Percentiles rank a stretch among this genome's conserved stretches.
These are phyloP conservation scores for Colletotrichum noveboracense DNA, from an alignment of 2,329 filamentous ascomycete species.

Conservation along the genomic window DNA sequence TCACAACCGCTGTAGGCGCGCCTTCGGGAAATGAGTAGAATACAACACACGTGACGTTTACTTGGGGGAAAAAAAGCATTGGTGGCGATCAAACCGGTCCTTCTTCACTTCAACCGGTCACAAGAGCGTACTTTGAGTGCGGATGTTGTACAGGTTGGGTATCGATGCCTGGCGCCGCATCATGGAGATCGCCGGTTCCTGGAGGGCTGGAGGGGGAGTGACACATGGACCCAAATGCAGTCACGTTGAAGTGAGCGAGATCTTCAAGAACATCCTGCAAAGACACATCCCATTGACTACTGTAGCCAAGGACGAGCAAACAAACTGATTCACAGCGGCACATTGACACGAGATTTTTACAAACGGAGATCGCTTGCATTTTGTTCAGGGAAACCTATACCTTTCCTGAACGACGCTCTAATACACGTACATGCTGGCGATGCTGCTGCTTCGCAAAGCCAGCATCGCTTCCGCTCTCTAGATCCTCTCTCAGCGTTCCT, in stretches of 20 bases:
- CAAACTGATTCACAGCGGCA: background rate
- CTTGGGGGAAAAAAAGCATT: background rate
- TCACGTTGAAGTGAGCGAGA: background rate
- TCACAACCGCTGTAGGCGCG: background rate
- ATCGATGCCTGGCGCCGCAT: background rate
- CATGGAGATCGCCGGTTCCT: background rate
- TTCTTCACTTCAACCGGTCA: background rate
- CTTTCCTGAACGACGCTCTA: slow-evolving; percentile 19
- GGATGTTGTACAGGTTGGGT: background rate
- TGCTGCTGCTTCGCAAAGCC: slow-evolving; percentile 5
- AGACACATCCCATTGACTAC: background rate
- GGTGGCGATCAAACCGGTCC: background rate
- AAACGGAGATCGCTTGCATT: slow-evolving; percentile 17
- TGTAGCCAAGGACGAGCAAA: background rate
- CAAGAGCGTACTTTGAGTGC: background rate
- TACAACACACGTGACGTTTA: background rate
- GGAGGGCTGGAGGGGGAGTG: background rate
- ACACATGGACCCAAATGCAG: background rate
- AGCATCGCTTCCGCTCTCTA: background rate
- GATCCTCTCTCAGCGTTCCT: background rate
- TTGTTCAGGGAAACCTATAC: slow-evolving; percentile 1
- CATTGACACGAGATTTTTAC: background rate
- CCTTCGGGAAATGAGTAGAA: background rate
- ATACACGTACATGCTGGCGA: slow-evolving; percentile 15
- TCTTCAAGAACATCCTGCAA: background rate